phyloP scores from a whole-genome alignment of 2,329 filamentous ascomycete genomes.

The Fusarium metavorans region DNA sequence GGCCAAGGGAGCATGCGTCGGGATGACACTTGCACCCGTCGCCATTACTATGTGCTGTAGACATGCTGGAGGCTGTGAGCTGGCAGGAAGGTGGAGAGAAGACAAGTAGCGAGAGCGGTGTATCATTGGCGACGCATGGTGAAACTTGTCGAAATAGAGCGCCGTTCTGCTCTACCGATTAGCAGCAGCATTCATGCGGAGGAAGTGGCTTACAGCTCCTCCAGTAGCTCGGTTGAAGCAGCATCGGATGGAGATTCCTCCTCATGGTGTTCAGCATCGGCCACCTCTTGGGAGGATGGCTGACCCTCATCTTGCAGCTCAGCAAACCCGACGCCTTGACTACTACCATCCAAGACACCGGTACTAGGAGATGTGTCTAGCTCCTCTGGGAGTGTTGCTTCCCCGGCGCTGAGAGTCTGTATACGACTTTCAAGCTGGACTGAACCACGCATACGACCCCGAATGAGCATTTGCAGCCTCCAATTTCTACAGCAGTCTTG shows the following conservation, averaged over 20 bases:
- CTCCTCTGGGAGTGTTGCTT: not conserved
- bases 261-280: not conserved
- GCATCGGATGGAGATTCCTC: not conserved
- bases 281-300: not conserved
- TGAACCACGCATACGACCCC: not conserved
- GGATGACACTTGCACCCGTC: not conserved
- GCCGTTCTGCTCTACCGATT: not conserved
- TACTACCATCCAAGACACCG: not conserved
- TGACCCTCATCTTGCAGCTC: not conserved
- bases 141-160: not conserved
- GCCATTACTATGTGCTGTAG: not conserved
- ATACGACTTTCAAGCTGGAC: not conserved
- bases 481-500: not conserved
- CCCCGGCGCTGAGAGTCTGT: not conserved
- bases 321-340: not conserved
- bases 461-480: not conserved
- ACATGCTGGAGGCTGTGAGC: not conserved
- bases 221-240: not conserved
- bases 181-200: not conserved
- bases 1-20: not conserved
- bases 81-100: not conserved
- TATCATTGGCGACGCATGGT: not conserved
- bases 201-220: not conserved
- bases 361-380: no score
- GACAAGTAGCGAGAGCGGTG: not conserved